Evolutionary conservation across 768 basidiomycete genomes (phyloP).

Genomic region (Kondoa malvinella): DNA sequence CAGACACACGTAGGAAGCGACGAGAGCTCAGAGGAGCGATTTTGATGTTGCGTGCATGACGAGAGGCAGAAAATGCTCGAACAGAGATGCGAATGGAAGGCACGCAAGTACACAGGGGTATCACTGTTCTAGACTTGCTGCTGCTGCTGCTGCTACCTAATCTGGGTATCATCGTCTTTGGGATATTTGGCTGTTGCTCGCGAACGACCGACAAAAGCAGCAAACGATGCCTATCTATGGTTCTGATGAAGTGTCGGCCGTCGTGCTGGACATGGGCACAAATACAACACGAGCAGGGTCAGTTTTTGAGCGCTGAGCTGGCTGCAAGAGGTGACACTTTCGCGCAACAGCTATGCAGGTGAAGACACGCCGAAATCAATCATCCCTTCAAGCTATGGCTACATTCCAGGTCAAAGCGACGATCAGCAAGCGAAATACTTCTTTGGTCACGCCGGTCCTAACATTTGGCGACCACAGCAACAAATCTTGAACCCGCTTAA

Average conservation of each 20-base stretch:
- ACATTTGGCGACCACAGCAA: slow-evolving; percentile 79
- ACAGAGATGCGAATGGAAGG: background rate
- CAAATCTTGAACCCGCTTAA: slow-evolving; percentile 64
- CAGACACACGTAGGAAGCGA: slow-evolving; percentile 18
- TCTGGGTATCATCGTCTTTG: background rate
- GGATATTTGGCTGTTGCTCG: slow-evolving; percentile 1
- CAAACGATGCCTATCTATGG: slow-evolving; percentile 16
- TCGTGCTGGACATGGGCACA: slow-evolving; percentile 86
- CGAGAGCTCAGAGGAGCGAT: slow-evolving; percentile 12
- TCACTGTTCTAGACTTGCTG: background rate
- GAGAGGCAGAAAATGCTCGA: background rate
- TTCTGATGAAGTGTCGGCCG: slow-evolving; percentile 73
- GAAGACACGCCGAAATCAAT: slow-evolving; percentile 36
- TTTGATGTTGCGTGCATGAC: background rate
- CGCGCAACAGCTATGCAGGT: background rate
- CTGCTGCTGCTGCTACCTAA: background rate
- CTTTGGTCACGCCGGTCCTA: slow-evolving; percentile 47
- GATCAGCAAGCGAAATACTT: slow-evolving; percentile 13
- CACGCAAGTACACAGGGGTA: background rate
- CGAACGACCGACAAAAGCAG: background rate
- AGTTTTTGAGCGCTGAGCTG: background rate
- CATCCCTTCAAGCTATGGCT: slow-evolving; percentile 77
- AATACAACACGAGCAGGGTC: slow-evolving; percentile 70
- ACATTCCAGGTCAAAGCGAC: slow-evolving; percentile 35
- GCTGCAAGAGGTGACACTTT: background rate